Percentiles rank a stretch among this genome's conserved stretches.
These are phyloP conservation scores for Apostasia shenzhenica DNA, from an alignment of 106 monocot genomes.

Conservation along the genomic window DNA sequence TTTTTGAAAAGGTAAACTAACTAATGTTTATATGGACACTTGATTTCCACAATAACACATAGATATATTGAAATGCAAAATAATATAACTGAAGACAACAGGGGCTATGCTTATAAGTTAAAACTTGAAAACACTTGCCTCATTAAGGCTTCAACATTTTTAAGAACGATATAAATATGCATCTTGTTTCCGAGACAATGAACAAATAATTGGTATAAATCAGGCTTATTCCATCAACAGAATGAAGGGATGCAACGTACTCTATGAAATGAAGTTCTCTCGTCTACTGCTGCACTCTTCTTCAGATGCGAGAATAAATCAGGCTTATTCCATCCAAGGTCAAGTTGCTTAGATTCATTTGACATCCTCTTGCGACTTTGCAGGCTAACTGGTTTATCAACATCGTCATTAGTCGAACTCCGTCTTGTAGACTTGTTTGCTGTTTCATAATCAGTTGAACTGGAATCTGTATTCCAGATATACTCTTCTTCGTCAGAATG, in stretches of 20 bases:
- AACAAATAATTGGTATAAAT: neutral
- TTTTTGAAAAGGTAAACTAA: too few relatives aligned
- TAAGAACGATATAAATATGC: too few relatives aligned
- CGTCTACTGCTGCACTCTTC: slow-evolving; percentile 28
- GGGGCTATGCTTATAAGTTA: too few relatives aligned
- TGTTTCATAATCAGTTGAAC: slow-evolving; percentile 13
- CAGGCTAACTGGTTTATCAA: slow-evolving; percentile 25
- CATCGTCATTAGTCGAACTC: slow-evolving; percentile 18
- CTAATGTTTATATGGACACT: too few relatives aligned
- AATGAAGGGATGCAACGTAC: slow-evolving; percentile 20
- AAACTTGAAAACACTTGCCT: too few relatives aligned
- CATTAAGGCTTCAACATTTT: too few relatives aligned
- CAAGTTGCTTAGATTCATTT: slow-evolving; percentile 22
- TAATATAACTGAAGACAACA: too few relatives aligned
- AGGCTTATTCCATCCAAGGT: slow-evolving; percentile 20
- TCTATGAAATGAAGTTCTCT: slow-evolving; percentile 24
- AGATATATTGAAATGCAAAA: too few relatives aligned
- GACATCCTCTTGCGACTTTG: slow-evolving; percentile 36
- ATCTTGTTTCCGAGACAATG: too few relatives aligned
- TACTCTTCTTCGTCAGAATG: slow-evolving; percentile 95
- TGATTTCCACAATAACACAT: too few relatives aligned
- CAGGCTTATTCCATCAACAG: neutral
- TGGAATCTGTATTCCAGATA: slow-evolving; percentile 52
- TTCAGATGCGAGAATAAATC: slow-evolving; percentile 17
- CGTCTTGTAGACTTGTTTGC: slow-evolving; percentile 8